These are phyloP conservation scores for Thelephora ganbajun DNA, from an alignment of 768 basidiomycete genomes.

Conservation along the genomic window DNA sequence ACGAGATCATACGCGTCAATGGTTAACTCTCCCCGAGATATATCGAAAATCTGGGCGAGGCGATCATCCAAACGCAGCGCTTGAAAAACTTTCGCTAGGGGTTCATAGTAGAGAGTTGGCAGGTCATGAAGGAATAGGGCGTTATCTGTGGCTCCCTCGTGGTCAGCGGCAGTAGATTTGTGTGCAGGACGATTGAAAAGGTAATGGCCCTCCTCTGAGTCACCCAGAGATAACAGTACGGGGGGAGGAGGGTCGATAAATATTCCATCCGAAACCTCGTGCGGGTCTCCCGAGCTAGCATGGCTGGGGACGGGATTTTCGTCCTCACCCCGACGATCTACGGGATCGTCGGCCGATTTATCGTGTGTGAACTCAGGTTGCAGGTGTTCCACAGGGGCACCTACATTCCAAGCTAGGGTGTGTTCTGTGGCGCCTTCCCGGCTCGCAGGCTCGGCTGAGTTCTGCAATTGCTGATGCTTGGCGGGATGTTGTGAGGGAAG, in stretches of 20 bases:
- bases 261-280: slow-evolving; percentile 10
- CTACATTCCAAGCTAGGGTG: too few relatives aligned
- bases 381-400: too few relatives aligned
- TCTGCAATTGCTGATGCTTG: too few relatives aligned
- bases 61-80: slow-evolving; percentile 52
- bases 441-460: too few relatives aligned
- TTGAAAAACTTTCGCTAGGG: slow-evolving; percentile 54
- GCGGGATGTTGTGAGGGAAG: too few relatives aligned
- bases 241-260: slow-evolving; percentile 8
- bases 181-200: slow-evolving; percentile 9
- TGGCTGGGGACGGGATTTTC: not conserved
- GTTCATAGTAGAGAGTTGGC: slow-evolving; percentile 69
- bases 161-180: slow-evolving; percentile 6
- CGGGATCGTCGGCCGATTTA: too few relatives aligned
- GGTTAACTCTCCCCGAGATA: slow-evolving; percentile 47
- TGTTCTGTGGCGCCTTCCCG: too few relatives aligned
- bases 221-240: not conserved
- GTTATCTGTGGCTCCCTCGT: slow-evolving; percentile 10
- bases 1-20: slow-evolving; percentile 56
- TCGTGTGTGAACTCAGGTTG: too few relatives aligned
- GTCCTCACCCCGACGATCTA: not conserved
- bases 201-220: not conserved
- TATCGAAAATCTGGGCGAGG: slow-evolving; percentile 29
- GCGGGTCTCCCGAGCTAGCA: slow-evolving; percentile 4
- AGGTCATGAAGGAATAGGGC: slow-evolving; percentile 44